Conservation (phyloP, 2,329 filamentous ascomycete species). For the Beauveria medogensis region DNA sequence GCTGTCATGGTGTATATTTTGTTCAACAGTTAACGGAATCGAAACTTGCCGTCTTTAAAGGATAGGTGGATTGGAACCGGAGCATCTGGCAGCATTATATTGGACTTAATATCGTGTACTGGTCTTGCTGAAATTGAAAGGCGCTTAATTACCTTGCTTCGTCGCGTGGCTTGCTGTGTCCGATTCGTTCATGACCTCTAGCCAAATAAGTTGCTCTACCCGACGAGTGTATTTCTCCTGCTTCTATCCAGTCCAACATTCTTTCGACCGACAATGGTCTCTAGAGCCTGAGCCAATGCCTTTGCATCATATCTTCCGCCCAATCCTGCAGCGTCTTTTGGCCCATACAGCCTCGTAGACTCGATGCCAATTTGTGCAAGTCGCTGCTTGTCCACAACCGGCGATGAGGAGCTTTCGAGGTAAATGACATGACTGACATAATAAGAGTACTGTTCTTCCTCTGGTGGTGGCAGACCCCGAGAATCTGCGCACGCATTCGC, state of each 20-base stretch:
- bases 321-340: constrained; percentile 35
- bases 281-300: constrained; percentile 65
- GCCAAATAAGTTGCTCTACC: constrained; percentile 14
- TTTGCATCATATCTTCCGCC: constrained; percentile 65
- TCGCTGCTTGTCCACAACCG: constrained; percentile 58
- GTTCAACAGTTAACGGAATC: constrained; percentile 11
- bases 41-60: neutral
- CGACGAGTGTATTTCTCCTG: constrained; percentile 37
- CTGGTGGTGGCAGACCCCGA: constrained; percentile 35
- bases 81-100: neutral
- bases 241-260: constrained; percentile 30
- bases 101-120: neutral
- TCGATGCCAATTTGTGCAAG: constrained; percentile 65
- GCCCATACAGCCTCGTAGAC: constrained; percentile 67
- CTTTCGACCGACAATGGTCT: constrained; percentile 62
- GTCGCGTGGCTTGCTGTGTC: neutral
- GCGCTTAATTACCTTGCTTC: neutral
- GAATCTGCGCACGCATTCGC: constrained; percentile 66
- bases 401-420: constrained; percentile 62
- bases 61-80: neutral
- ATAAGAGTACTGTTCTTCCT: constrained; percentile 42
- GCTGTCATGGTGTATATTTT: constrained; percentile 27
- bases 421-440: constrained; percentile 85
- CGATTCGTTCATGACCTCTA: too few species aligned
- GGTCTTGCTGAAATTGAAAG: constrained; percentile 1